A percentile compares a stretch with the other conserved stretches of the same genome.
Conservation (phyloP, 305 asterid species). For the Fraxinus sp. region DNA sequence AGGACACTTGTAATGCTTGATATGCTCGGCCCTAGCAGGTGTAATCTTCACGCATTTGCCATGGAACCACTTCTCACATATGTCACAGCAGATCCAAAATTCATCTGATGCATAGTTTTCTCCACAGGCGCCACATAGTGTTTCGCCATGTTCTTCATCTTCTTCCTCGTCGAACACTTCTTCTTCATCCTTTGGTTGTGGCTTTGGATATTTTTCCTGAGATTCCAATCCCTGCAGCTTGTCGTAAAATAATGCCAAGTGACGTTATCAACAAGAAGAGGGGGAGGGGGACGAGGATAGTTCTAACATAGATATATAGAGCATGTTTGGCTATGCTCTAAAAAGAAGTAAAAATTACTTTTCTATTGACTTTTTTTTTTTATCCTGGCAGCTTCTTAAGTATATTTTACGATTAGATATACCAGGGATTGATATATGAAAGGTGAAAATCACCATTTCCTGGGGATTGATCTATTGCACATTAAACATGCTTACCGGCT, state of each 20-base stretch:
- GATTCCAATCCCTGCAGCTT: constrained; percentile 32
- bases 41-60: constrained; percentile 55
- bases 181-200: constrained; percentile 34
- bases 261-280: background rate
- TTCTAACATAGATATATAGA: background rate
- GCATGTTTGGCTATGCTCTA: constrained; percentile 5
- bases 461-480: background rate
- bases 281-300: background rate
- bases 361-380: background rate
- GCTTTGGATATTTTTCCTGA: constrained; percentile 23
- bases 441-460: background rate
- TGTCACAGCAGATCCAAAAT: constrained; percentile 53
- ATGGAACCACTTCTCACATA: constrained; percentile 53
- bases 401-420: background rate
- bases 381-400: background rate
- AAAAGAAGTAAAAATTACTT: background rate
- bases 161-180: constrained; percentile 31
- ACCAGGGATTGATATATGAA: background rate
- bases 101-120: constrained; percentile 38
- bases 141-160: constrained; percentile 42
- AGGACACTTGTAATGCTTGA: constrained; percentile 52
- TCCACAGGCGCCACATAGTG: constrained; percentile 44
- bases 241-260: constrained; percentile 12
- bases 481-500: background rate
- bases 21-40: constrained; percentile 46